These are phyloP conservation scores for Ambrosia artemisiifolia DNA, from an alignment of 129 eudicot species.

Conservation along the genomic window DNA sequence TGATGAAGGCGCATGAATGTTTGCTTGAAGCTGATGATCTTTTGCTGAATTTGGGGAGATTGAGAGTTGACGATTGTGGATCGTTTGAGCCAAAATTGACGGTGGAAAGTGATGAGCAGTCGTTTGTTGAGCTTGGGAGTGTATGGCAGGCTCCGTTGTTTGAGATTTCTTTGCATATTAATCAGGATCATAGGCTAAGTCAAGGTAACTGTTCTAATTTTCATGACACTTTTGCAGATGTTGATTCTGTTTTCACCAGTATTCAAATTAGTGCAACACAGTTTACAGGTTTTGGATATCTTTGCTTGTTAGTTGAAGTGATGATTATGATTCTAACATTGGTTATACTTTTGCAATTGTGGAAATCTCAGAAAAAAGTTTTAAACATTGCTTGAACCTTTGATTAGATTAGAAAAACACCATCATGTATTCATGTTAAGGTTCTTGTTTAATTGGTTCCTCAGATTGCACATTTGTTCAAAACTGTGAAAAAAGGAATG, in stretches of 20 bases:
- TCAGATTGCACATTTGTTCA: slow-evolving; percentile 37
- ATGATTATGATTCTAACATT: neutral
- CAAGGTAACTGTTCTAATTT: slow-evolving; percentile 12
- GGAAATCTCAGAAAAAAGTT: neutral
- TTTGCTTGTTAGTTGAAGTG: neutral
- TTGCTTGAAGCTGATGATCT: slow-evolving; percentile 48
- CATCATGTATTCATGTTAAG: neutral
- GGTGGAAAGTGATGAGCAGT: slow-evolving; percentile 34
- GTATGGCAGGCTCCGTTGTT: slow-evolving; percentile 91
- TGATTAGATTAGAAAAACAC: neutral
- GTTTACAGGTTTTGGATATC: no score
- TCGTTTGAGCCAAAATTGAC: slow-evolving; percentile 1
- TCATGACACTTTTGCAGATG: neutral
- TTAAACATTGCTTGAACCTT: neutral
- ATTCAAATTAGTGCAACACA: neutral
- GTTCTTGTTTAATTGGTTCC: slow-evolving; percentile 11
- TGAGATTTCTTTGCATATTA: slow-evolving; percentile 47
- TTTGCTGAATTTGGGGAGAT: slow-evolving; percentile 35
- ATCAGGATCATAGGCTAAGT: slow-evolving; percentile 14
- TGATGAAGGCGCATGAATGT: slow-evolving; percentile 66
- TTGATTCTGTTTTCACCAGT: neutral
- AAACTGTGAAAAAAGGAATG: slow-evolving; percentile 28
- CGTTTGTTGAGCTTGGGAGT: slow-evolving; percentile 69
- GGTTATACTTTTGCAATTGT: neutral
- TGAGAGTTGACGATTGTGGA: slow-evolving; percentile 27